Percentiles rank a stretch among this genome's conserved stretches.
These are phyloP conservation scores for Paraglomus brasilianum DNA, from an alignment of 192 early-diverging fungal genomes.

Conservation along the genomic window DNA sequence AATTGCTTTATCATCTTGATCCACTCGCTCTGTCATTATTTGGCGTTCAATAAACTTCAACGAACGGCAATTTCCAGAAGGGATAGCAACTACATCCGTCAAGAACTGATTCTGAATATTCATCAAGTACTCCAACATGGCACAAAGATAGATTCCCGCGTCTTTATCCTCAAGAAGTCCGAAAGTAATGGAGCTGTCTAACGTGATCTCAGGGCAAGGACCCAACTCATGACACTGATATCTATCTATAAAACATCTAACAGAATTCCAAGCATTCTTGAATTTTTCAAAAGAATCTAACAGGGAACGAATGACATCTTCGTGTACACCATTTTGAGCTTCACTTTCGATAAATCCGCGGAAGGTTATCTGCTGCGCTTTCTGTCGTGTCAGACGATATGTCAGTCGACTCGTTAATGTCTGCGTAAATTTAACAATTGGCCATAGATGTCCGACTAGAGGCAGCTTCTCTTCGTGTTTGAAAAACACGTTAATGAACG, in stretches of 20 bases:
- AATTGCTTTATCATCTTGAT: too few species aligned
- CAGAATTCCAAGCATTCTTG: constrained; percentile 17
- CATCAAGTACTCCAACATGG: constrained; percentile 22
- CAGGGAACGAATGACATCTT: background rate
- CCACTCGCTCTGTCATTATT: background rate
- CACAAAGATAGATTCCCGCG: constrained; percentile 15
- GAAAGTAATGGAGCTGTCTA: background rate
- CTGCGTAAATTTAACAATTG: constrained; percentile 26
- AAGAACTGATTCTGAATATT: constrained; percentile 31
- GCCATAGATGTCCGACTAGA: constrained; percentile 3
- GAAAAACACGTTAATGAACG: constrained; percentile 22
- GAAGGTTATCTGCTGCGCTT: constrained; percentile 11
- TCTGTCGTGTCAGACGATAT: constrained; percentile 5
- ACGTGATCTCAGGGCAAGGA: background rate
- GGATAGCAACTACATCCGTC: background rate
- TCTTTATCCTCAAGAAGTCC: constrained; percentile 11
- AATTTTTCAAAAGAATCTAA: constrained; percentile 9
- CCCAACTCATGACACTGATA: constrained; percentile 31
- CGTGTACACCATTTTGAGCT: background rate
- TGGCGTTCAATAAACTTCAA: background rate
- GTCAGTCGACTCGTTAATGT: constrained; percentile 6
- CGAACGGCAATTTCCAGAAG: background rate
- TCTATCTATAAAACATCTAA: constrained; percentile 16
- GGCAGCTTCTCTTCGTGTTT: constrained; percentile 20
- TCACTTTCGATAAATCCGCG: constrained; percentile 7